Conservation (phyloP, 345 rosid genomes). For the Lepidium didymum region DNA sequence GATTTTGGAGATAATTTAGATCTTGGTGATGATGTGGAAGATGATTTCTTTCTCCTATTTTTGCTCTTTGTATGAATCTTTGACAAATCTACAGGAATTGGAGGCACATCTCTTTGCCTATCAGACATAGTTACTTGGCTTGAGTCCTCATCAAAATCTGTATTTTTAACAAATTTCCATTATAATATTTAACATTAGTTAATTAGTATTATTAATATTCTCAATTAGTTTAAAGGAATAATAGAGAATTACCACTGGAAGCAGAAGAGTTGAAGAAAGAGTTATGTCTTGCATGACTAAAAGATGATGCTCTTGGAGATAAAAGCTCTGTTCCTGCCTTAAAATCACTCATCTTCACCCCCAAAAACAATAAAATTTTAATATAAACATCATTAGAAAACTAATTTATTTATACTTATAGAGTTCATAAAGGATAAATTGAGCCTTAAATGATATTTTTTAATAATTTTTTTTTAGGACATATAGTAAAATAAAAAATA, state of each 20-base stretch:
- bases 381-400: background rate
- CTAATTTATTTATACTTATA: background rate
- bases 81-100: slow-evolving; percentile 12
- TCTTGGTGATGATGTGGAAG: slow-evolving; percentile 29
- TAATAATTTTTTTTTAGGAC: no score
- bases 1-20: slow-evolving; percentile 27
- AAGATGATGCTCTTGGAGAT: slow-evolving; percentile 40
- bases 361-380: background rate
- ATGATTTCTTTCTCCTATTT: slow-evolving; percentile 12
- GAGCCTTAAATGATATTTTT: no score
- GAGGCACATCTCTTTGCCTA: slow-evolving; percentile 14
- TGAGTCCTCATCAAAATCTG: slow-evolving; percentile 23
- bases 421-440: no score
- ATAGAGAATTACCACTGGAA: slow-evolving; percentile 41
- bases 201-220: background rate
- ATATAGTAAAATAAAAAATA: no score
- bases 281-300: slow-evolving; percentile 40
- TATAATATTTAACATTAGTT: no score
- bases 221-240: background rate
- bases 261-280: slow-evolving; percentile 45
- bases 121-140: slow-evolving; percentile 11
- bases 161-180: background rate
- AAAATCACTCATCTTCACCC: slow-evolving; percentile 71
- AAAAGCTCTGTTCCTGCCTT: slow-evolving; percentile 52
- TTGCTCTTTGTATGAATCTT: slow-evolving; percentile 23